These are phyloP conservation scores for Mortierella sp. DNA, from an alignment of 371 early-diverging fungal species.

Conservation along the genomic window DNA sequence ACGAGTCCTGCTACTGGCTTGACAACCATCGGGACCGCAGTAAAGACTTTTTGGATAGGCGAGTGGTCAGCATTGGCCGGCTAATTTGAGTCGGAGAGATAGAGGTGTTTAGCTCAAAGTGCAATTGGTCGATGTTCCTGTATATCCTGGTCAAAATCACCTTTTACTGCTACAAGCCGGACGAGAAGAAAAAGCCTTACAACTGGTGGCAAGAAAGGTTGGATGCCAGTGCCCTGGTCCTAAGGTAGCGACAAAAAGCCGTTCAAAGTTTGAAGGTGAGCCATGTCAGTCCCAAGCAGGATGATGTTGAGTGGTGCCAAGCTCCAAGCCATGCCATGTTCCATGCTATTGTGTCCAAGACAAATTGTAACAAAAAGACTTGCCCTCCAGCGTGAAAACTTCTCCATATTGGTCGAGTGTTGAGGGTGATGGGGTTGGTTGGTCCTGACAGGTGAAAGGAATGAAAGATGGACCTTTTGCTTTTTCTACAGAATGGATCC, in stretches of 20 bases:
- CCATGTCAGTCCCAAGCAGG: too few relatives aligned
- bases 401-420: constrained; percentile 63
- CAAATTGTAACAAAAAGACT: constrained; percentile 19
- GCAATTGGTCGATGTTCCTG: too few relatives aligned
- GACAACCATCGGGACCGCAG: constrained; percentile 51
- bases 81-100: too few relatives aligned
- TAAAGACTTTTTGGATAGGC: constrained; percentile 30
- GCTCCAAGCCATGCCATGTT: neutral
- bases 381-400: constrained; percentile 79
- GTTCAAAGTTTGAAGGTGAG: too few relatives aligned
- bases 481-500: neutral
- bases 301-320: neutral
- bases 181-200: constrained; percentile 51
- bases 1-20: constrained; percentile 64
- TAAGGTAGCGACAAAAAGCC: constrained; percentile 24
- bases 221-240: constrained; percentile 90
- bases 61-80: constrained; percentile 56
- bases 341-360: neutral
- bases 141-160: too few relatives aligned
- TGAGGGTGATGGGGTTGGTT: constrained; percentile 12
- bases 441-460: neutral
- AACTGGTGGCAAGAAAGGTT: constrained; percentile 89
- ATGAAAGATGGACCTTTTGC: neutral
- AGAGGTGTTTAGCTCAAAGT: too few relatives aligned
- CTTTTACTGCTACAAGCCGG: too few relatives aligned